Evolutionary conservation across 2,329 filamentous ascomycete species (phyloP), one percentile per base, ranked within the genome.

Genomic region (Monosporascus ibericus): DNA sequence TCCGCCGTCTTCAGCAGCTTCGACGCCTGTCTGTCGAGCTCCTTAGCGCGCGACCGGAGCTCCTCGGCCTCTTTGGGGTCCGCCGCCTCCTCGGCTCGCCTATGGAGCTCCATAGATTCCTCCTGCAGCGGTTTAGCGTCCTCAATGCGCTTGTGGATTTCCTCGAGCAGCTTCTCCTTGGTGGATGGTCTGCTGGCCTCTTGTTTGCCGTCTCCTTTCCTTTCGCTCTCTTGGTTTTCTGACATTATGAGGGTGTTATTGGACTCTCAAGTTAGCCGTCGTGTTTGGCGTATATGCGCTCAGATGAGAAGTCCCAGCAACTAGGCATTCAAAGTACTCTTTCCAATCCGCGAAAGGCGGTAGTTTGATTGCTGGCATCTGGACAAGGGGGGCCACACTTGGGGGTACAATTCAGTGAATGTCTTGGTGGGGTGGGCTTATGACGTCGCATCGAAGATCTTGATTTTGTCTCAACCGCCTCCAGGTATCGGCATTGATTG

Each of bases 161-260:
- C 65, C 27, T 65, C 57, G 15, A 67, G 48, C 14, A 67, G 60
- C 58, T 65, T 66, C 39, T 68, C 64, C 27, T 66, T 66, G 14
- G 58, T 61, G 40, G 60, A 58, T 22, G 60, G 59, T 44, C 48
- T 51, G 48, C 62, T 55, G 48, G 30, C 36, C 54, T 50, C 50
- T 25, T 49, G 49, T 30, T 34, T 53, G 11, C 39, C 53, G 30
- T 49, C 47, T 34, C 50, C 42, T 25, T 42, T 42, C 47, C 27
- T 8, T 22, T 18, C 51, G 48, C 40, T 49, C n/a, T 42, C 34
- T n/a, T 42, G 51, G 17, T 24, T 39, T 49, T 54, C 56, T 27
- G 56, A 37, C 58, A 60, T 59, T 27, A 7, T 37, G n/a, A 17
- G 37, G 37, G 39, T 39, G n/a, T 39, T 30, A 1, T 18, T 25